These are phyloP conservation scores for Neopestalotiopsis sp. DNA, from an alignment of 2,329 filamentous ascomycete genomes.

Conservation along the genomic window DNA sequence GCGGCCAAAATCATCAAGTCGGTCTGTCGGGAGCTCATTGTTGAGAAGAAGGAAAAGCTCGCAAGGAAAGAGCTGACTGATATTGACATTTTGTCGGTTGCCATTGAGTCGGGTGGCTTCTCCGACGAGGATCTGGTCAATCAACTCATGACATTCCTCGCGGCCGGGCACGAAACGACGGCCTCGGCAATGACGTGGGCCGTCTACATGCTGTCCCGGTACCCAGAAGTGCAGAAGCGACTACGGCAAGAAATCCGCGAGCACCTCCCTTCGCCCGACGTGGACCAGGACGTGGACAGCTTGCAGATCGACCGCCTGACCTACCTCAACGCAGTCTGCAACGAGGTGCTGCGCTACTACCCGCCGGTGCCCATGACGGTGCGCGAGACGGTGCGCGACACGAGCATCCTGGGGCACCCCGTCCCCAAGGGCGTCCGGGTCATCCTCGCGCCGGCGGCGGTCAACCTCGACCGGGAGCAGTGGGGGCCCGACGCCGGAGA, in stretches of 20 bases:
- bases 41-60: conserved; percentile 66
- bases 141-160: conserved; percentile 49
- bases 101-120: conserved; percentile 43
- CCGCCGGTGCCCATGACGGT: conserved; percentile 60
- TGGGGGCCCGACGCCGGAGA: conserved; percentile 79
- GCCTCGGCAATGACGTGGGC: conserved; percentile 48
- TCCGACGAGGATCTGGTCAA: conserved; percentile 45
- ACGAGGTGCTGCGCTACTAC: conserved; percentile 48
- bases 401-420: conserved; percentile 60
- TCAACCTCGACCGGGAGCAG: conserved; percentile 70
- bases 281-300: conserved; percentile 32
- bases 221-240: conserved; percentile 42
- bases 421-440: conserved; percentile 71
- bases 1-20: conserved; percentile 66
- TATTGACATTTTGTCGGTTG: conserved; percentile 44
- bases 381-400: conserved; percentile 61
- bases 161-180: conserved; percentile 52
- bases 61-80: conserved; percentile 48
- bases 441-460: conserved; percentile 67
- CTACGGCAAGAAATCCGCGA: conserved; percentile 46
- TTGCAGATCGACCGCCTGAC: conserved; percentile 44
- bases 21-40: conserved; percentile 72
- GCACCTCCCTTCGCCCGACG: conserved; percentile 42
- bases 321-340: conserved; percentile 49
- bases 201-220: conserved; percentile 42